phyloP scores from a whole-genome alignment of 2,329 filamentous ascomycete genomes.

The Cladosporium sp. region DNA sequence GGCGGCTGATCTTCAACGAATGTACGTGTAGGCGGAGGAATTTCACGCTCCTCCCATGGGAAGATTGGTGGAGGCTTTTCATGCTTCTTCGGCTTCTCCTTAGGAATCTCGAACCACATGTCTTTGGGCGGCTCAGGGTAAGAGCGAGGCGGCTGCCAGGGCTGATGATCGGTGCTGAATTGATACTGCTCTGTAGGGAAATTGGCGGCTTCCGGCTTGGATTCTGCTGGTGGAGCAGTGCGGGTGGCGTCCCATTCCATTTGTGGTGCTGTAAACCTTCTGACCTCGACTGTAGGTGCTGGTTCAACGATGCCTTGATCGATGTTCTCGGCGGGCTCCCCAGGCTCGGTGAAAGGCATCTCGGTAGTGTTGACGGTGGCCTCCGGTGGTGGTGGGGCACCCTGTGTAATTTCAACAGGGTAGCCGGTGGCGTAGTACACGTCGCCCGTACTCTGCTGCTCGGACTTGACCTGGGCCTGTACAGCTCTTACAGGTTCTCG shows the following conservation, averaged over 20 bases:
- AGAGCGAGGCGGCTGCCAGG: constrained; percentile 70
- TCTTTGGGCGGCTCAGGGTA: constrained; percentile 81
- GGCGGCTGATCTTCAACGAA: constrained; percentile 55
- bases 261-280: constrained; percentile 54
- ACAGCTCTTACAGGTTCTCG: constrained; percentile 14
- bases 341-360: constrained; percentile 40
- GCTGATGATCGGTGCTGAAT: constrained; percentile 72
- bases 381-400: constrained; percentile 25
- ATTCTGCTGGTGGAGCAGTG: constrained; percentile 57
- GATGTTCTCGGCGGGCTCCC: constrained; percentile 41
- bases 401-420: constrained; percentile 19
- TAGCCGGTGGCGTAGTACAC: constrained; percentile 24
- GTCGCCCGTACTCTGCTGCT: neutral
- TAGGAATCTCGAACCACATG: constrained; percentile 83
- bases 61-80: constrained; percentile 69
- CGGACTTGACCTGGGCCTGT: constrained; percentile 7
- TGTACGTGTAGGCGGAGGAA: constrained; percentile 59
- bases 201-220: constrained; percentile 79
- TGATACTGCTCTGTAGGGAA: constrained; percentile 74
- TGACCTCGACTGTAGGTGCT: constrained; percentile 43
- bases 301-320: constrained; percentile 41
- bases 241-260: constrained; percentile 60
- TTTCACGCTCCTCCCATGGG: constrained; percentile 76
- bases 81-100: constrained; percentile 51
- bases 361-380: constrained; percentile 36